Evolutionary conservation across 352 stramenopile species (phyloP), one percentile per base, ranked within the genome.

Genomic region (Pilasporangium apinafurcum): DNA sequence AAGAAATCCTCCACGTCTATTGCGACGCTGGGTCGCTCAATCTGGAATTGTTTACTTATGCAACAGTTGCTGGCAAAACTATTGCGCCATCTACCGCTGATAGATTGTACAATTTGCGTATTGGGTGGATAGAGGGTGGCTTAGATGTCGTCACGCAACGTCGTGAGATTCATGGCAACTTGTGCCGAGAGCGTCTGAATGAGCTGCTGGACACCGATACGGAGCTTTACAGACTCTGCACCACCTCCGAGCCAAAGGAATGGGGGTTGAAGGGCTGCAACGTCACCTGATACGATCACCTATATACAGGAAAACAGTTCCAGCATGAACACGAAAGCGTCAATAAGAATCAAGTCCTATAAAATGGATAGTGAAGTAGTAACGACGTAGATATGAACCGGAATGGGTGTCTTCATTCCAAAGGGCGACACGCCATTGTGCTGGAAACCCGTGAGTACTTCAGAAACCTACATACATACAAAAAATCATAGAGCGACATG

Each of bases 391-490:
- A 14, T 2, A 58, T 53, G 20, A 40, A 92, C 80, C 44, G 81
- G 78, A 42, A 92, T 73, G 3, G 49, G 18, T 4, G 51, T 70
- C 47, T 78, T 74, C 82, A 91, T 89, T 31, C 81, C 83, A 37
- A 85, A 95, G 3, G 81, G 65, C 12, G 81, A 89, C 5, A 95
- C 73, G 40, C 77, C 83, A 38, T 95, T 95, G 53, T 90, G 83
- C 16, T 66, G 53, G 52, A 95, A 95, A n/a, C 83, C 83, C 24
- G 79, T 95, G 22, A 92, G 56, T 48, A 83, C 45, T 25, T 76
- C 66, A 17, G 79, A 87, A 24, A 68, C 51, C 74, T 86, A 31
- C 6, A 6, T 8, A 27, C 5, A 31, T n/a, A n/a, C n/a, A n/a
- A n/a, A n/a, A n/a, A n/a, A n/a, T n/a, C n/a, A n/a, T n/a, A n/a